These are phyloP conservation scores for Basipetospora chlamydospora DNA, from an alignment of 2,329 filamentous ascomycete genomes.

Conservation along the genomic window DNA sequence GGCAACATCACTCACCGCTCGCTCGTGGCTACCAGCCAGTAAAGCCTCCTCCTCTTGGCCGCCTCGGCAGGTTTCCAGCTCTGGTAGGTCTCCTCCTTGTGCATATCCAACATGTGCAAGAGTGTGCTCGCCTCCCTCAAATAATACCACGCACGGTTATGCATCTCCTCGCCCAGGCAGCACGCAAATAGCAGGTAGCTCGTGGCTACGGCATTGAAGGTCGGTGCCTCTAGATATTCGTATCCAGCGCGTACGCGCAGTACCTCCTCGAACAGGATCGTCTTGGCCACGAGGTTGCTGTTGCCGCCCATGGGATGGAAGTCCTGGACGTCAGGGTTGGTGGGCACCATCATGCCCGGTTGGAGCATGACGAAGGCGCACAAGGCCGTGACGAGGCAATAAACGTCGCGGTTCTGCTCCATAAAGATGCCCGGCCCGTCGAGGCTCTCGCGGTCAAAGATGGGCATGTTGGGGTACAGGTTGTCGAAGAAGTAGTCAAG, in stretches of 20 bases:
- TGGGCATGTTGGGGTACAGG: slow-evolving; percentile 49
- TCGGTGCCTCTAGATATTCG: slow-evolving; percentile 43
- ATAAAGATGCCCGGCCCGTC: slow-evolving; percentile 45
- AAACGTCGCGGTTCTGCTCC: slow-evolving; percentile 47
- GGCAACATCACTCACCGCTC: too few relatives aligned
- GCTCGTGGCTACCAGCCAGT: slow-evolving; percentile 58
- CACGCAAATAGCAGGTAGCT: slow-evolving; percentile 68
- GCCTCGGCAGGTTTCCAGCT: slow-evolving; percentile 45
- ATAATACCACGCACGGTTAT: slow-evolving; percentile 68
- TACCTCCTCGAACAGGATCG: slow-evolving; percentile 53
- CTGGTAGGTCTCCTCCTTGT: slow-evolving; percentile 47
- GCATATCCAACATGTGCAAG: slow-evolving; percentile 44
- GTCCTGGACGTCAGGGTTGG: slow-evolving; percentile 37
- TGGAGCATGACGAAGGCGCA: slow-evolving; percentile 56
- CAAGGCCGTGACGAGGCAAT: slow-evolving; percentile 49
- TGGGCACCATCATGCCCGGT: slow-evolving; percentile 48
- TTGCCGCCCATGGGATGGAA: slow-evolving; percentile 43
- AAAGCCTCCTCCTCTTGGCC: slow-evolving; percentile 50
- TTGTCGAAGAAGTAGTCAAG: slow-evolving; percentile 55
- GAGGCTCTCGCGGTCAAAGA: slow-evolving; percentile 42
- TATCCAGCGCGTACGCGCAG: slow-evolving; percentile 48
- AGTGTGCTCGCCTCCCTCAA: slow-evolving; percentile 64
- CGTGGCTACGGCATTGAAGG: slow-evolving; percentile 47
- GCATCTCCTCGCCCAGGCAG: slow-evolving; percentile 55
- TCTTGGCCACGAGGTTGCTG: slow-evolving; percentile 47